phyloP scores from a whole-genome alignment of 208 protist species.

The Crithidia sp. region DNA sequence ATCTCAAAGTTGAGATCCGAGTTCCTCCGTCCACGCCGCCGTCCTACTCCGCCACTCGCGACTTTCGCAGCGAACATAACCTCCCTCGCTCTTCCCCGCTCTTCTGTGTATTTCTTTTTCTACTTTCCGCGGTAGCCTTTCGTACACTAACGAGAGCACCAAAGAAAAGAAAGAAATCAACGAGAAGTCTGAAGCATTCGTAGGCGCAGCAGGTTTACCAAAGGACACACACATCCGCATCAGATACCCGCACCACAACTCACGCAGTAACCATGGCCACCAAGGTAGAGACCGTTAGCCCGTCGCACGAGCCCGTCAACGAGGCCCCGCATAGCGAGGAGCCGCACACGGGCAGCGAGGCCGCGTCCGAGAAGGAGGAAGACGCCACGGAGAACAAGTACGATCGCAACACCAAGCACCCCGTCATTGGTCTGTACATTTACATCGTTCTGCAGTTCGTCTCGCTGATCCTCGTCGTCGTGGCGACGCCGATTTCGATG shows the following conservation, averaged over 20 bases:
- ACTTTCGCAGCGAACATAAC: neutral
- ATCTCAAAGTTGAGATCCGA: slow-evolving; percentile 26
- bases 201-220: too few relatives aligned
- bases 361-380: slow-evolving; percentile 9
- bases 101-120: neutral
- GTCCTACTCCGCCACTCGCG: too few relatives aligned
- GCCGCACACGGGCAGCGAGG: slow-evolving; percentile 21
- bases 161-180: neutral
- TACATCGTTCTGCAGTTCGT: slow-evolving; percentile 45
- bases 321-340: slow-evolving; percentile 5
- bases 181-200: neutral
- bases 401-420: slow-evolving; percentile 32
- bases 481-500: slow-evolving; percentile 55
- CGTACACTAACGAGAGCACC: slow-evolving; percentile 21
- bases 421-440: slow-evolving; percentile 40
- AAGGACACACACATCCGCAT: too few relatives aligned
- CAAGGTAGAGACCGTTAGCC: neutral
- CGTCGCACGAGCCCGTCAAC: slow-evolving; percentile 27
- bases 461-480: slow-evolving; percentile 41
- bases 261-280: neutral
- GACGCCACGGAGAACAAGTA: slow-evolving; percentile 34
- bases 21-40: neutral
- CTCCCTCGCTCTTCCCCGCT: neutral
- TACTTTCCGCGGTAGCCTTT: neutral
- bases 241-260: too few relatives aligned